Conservation (phyloP, 257 asterid species). For the Plantago elongata region DNA sequence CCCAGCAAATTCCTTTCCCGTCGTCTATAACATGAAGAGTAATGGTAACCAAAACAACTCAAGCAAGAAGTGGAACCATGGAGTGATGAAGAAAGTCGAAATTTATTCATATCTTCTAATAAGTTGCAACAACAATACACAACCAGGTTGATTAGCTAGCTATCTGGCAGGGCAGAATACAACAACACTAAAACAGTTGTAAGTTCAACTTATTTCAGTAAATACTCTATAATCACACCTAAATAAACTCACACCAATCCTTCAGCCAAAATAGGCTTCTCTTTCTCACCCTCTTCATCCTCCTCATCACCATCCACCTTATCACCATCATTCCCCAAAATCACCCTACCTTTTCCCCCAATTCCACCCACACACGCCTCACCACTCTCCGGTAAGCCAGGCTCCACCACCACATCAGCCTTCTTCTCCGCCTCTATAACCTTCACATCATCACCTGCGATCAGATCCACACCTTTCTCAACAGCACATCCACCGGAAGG, state of each 20-base stretch:
- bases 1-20: no score
- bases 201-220: no score
- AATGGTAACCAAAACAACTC: no score
- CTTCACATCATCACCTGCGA: slow-evolving; percentile 33
- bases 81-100: no score
- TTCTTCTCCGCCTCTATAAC: slow-evolving; percentile 32
- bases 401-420: slow-evolving; percentile 36
- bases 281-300: slow-evolving; percentile 28
- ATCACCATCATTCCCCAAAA: slow-evolving; percentile 28
- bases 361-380: slow-evolving; percentile 64
- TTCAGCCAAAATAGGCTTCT: slow-evolving; percentile 48
- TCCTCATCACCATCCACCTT: slow-evolving; percentile 18
- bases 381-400: slow-evolving; percentile 30
- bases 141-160: no score
- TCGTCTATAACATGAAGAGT: no score
- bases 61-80: no score
- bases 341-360: slow-evolving; percentile 37
- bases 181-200: no score
- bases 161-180: no score
- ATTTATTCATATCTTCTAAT: no score
- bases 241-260: slow-evolving; percentile 24
- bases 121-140: no score
- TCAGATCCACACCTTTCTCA: slow-evolving; percentile 45
- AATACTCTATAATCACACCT: no score
- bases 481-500: slow-evolving; percentile 39